Conservation (phyloP, 2,329 filamentous ascomycete species). For the Fusarium redolens region DNA sequence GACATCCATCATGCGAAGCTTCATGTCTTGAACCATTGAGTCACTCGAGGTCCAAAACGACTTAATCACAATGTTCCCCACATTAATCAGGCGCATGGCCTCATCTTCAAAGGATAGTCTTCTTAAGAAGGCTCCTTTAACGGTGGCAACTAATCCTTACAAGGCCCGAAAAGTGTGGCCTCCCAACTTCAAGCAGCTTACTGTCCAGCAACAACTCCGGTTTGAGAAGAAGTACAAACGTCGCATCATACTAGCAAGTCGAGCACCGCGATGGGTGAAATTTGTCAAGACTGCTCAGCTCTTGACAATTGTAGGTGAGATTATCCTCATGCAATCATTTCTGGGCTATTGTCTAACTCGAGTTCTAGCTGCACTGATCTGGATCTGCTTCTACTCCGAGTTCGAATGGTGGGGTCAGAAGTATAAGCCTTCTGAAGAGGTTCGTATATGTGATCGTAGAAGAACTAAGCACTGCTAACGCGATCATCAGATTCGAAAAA, state of each 20-base stretch:
- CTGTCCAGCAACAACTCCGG: constrained; percentile 77
- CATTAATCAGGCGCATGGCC: constrained; percentile 49
- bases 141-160: constrained; percentile 66
- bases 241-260: constrained; percentile 70
- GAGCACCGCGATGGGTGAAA: constrained; percentile 73
- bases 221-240: constrained; percentile 84
- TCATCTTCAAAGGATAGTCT: constrained; percentile 46
- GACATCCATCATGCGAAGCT: constrained; percentile 16
- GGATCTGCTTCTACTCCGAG: constrained; percentile 56
- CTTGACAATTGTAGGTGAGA: constrained; percentile 64
- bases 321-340: not conserved
- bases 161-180: constrained; percentile 80
- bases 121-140: constrained; percentile 45
- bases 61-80: constrained; percentile 50
- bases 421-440: constrained; percentile 58
- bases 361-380: constrained; percentile 51
- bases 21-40: constrained; percentile 24
- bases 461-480: constrained; percentile 14
- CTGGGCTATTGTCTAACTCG: constrained; percentile 17
- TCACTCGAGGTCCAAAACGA: not conserved
- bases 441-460: constrained; percentile 20
- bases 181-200: constrained; percentile 77
- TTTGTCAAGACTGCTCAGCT: constrained; percentile 73
- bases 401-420: constrained; percentile 58
- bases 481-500: constrained; percentile 49